phyloP scores from a whole-genome alignment of 768 basidiomycete species.

The Phaeotremella fagi region DNA sequence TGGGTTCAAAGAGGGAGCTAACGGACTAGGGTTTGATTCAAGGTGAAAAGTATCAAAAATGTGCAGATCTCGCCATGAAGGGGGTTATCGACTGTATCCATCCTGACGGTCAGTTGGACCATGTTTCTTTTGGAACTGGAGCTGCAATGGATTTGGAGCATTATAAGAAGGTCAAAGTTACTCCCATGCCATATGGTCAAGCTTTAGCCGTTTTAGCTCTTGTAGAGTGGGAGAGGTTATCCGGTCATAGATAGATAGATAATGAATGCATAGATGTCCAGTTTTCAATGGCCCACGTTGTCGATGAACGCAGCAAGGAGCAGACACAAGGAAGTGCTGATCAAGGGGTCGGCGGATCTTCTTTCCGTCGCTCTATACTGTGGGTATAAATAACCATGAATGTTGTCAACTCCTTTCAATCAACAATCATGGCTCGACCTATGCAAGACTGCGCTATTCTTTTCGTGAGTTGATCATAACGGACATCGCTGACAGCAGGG shows the following conservation, averaged over 20 bases:
- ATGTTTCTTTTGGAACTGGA: constrained; percentile 57
- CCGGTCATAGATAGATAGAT: constrained; percentile 1
- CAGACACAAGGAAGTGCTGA: too few species aligned
- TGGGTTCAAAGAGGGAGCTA: background rate
- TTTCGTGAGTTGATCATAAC: background rate
- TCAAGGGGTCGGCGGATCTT: too few species aligned
- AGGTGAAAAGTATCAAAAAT: constrained; percentile 11
- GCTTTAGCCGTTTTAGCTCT: constrained; percentile 55
- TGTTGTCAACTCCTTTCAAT: too few species aligned
- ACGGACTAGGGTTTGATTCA: constrained; percentile 12
- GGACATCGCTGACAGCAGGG: constrained; percentile 1
- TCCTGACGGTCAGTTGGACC: constrained; percentile 52
- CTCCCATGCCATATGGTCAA: constrained; percentile 60
- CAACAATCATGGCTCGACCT: constrained; percentile 4
- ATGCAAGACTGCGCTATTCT: constrained; percentile 6
- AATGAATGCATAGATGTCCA: too few species aligned
- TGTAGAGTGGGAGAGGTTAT: constrained; percentile 51
- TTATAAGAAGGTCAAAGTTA: constrained; percentile 55
- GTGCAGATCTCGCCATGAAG: constrained; percentile 21
- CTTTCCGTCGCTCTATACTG: background rate
- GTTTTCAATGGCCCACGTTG: too few species aligned
- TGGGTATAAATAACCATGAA: too few species aligned
- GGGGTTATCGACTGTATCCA: constrained; percentile 53
- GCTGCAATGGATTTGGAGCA: constrained; percentile 54
- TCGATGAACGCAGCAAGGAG: too few species aligned